Evolutionary conservation across 1,284 basidiomycete genomes (phyloP), one percentile per base, ranked within the genome.

Genomic region (Neonothopanus nambi): DNA sequence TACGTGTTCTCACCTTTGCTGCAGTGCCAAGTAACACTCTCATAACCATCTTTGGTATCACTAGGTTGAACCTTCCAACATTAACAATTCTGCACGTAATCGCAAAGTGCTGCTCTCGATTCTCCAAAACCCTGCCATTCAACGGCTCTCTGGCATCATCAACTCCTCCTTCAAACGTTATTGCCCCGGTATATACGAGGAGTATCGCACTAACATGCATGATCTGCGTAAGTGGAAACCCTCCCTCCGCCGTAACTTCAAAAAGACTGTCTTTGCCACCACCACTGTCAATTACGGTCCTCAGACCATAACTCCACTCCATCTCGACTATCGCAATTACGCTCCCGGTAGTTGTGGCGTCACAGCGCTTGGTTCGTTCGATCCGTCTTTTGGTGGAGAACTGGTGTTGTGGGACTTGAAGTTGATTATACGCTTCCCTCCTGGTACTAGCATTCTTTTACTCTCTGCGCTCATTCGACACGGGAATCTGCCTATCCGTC

Each of bases 341-440:
- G 36, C 47, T 7, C 23, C 26, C 28, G 47, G 47, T 21, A 39
- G 47, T 35, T 48, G 47, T 24, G 17, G 21, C n/a, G 23, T 48
- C 11, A 17, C 24, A 7, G 36, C 36, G 11, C 11, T 36, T 3
- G 47, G 47, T 21, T 15, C 9, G 3, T 48, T 23, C 20, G 20
- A 48, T 17, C 20, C 15, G 13, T 17, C 33, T 20, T 23, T 13
- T 4, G 47, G 47, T n/a, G n/a, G n/a, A n/a, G n/a, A n/a, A n/a
- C n/a, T n/a, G n/a, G n/a, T n/a, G n/a, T n/a, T n/a, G n/a, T 15
- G 47, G 47, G 5, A 35, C 38, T 20, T 26, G 38, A 23, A 26
- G 38, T 5, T n/a, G n/a, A n/a, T n/a, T n/a, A n/a, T n/a, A n/a
- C n/a, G n/a, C n/a, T n/a, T n/a, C n/a, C n/a, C n/a, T n/a, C n/a